Conservation (phyloP, 2,329 filamentous ascomycete species). For the Fusarium tupiense region DNA sequence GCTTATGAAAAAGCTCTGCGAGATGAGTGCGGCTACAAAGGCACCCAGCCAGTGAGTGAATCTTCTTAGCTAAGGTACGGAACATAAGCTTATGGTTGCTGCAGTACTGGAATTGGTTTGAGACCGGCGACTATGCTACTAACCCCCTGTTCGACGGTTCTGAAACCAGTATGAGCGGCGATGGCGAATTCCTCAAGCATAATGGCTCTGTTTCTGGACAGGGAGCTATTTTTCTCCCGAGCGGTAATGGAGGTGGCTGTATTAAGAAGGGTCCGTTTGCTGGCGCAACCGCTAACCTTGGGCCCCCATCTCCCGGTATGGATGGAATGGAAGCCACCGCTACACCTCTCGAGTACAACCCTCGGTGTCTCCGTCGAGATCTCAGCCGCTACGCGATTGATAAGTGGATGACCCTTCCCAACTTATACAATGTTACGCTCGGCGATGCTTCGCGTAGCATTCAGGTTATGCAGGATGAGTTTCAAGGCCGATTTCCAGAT, state of each 20-base stretch:
- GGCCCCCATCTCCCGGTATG: constrained; percentile 1
- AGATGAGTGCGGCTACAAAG: constrained; percentile 14
- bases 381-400: background rate
- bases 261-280: background rate
- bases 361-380: background rate
- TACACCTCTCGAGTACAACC: background rate
- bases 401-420: background rate
- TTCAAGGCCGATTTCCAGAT: background rate
- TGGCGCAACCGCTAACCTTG: background rate
- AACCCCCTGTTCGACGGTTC: constrained; percentile 7
- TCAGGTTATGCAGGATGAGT: constrained; percentile 6
- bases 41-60: background rate
- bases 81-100: background rate
- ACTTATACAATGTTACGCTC: background rate
- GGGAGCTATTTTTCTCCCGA: background rate
- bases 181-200: constrained; percentile 1
- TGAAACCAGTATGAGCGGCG: constrained; percentile 10
- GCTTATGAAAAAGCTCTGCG: background rate
- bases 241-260: background rate
- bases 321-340: background rate
- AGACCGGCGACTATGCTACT: background rate
- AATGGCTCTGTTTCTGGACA: background rate
- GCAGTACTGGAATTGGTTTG: constrained; percentile 18
- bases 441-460: background rate
- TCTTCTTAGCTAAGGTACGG: too few species aligned